Evolutionary conservation across 2,329 filamentous ascomycete genomes (phyloP).

Genomic region (Leptographium procerum): DNA sequence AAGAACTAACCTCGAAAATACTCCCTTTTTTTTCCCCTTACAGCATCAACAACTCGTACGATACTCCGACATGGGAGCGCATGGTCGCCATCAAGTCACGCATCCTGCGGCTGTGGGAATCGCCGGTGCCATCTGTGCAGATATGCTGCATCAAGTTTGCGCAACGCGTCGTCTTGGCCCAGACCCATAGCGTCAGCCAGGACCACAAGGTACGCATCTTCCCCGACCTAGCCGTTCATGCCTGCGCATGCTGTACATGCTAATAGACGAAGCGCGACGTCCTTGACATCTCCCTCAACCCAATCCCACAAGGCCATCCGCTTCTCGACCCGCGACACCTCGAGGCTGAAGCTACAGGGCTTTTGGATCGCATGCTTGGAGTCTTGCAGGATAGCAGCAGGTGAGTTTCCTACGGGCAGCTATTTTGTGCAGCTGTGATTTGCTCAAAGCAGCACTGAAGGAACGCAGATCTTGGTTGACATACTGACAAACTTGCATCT

Average conservation of each 20-base stretch:
- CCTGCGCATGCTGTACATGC: background rate
- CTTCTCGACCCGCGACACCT: slow-evolving; percentile 68
- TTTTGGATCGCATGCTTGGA: slow-evolving; percentile 77
- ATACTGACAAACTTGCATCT: background rate
- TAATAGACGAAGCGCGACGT: slow-evolving; percentile 45
- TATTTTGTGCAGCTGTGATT: no score
- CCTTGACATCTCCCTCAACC: slow-evolving; percentile 73
- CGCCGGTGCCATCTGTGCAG: slow-evolving; percentile 60
- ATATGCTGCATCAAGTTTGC: slow-evolving; percentile 97
- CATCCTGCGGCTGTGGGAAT: slow-evolving; percentile 83
- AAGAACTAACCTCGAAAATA: background rate
- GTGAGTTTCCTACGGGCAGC: slow-evolving; percentile 41
- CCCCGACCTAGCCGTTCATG: background rate
- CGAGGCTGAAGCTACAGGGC: slow-evolving; percentile 83
- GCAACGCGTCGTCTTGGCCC: slow-evolving; percentile 82
- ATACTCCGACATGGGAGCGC: slow-evolving; percentile 72
- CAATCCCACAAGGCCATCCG: slow-evolving; percentile 74
- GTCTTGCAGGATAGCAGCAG: slow-evolving; percentile 78
- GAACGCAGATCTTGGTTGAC: no score
- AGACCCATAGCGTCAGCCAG: slow-evolving; percentile 70
- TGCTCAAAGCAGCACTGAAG: no score
- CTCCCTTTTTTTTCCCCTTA: slow-evolving; percentile 17
- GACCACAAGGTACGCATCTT: slow-evolving; percentile 62
- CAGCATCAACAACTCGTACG: slow-evolving; percentile 79
- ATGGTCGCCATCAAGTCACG: slow-evolving; percentile 82